Evolutionary conservation across 2,329 filamentous ascomycete genomes (phyloP).

Genomic region (Calonectria pseudoturangicola): DNA sequence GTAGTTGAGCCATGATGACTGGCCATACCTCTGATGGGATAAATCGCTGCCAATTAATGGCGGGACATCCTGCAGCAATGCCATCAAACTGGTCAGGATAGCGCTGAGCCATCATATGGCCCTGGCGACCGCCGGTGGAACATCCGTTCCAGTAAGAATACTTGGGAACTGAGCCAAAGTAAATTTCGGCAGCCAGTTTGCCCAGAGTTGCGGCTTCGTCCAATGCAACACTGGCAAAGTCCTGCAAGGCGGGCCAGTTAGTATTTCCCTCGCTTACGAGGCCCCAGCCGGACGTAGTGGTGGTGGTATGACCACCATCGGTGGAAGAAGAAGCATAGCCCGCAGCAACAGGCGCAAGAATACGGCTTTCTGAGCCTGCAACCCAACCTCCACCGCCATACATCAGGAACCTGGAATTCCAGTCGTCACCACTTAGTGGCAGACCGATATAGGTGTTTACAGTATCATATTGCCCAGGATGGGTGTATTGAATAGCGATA

Average conservation of each 20-base stretch:
- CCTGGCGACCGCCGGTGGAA: conserved; percentile 74
- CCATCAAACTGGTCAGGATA: conserved; percentile 74
- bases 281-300: conserved; percentile 41
- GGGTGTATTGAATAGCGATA: conserved; percentile 39
- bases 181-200: conserved; percentile 63
- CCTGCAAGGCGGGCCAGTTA: conserved; percentile 52
- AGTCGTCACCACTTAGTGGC: conserved; percentile 25
- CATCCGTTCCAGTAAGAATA: conserved; percentile 72
- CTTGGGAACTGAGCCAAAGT: conserved; percentile 60
- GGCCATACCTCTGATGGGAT: conserved; percentile 48
- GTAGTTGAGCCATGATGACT: conserved; percentile 48
- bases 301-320: conserved; percentile 36
- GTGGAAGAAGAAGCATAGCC: conserved; percentile 42
- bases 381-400: conserved; percentile 44
- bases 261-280: conserved; percentile 45
- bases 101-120: conserved; percentile 69
- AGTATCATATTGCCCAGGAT: conserved; percentile 43
- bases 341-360: conserved; percentile 19
- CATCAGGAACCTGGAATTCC: conserved; percentile 45
- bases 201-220: conserved; percentile 62
- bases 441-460: conserved; percentile 41
- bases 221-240: conserved; percentile 53
- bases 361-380: conserved; percentile 21
- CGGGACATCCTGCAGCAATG: conserved; percentile 68
- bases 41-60: conserved; percentile 61